Conservation (phyloP, 1,284 basidiomycete genomes). For the Irpex lacteus region DNA sequence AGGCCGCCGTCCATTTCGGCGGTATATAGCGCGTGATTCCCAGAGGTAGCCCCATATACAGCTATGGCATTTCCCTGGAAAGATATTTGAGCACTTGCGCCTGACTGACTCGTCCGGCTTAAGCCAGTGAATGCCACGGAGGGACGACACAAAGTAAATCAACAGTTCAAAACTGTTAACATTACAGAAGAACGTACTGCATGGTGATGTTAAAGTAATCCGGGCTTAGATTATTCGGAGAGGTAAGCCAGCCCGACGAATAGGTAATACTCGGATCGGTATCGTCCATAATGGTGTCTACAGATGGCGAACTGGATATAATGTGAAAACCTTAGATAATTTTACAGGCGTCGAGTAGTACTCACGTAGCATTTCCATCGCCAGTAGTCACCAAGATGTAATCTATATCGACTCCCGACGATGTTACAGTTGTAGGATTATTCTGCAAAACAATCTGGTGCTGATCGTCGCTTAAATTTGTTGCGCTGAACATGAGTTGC, state of each 20-base stretch:
- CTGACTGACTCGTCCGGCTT: conserved; percentile 3
- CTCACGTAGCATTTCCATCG: background rate
- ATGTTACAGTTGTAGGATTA: background rate
- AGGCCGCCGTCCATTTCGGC: conserved; percentile 4
- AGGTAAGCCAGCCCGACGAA: conserved; percentile 1
- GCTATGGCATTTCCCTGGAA: conserved; percentile 10
- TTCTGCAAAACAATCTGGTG: background rate
- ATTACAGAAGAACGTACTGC: conserved; percentile 8
- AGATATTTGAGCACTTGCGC: conserved; percentile 1
- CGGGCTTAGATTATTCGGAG: background rate
- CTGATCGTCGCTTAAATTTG: background rate
- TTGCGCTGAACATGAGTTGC: background rate
- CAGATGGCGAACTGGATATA: background rate
- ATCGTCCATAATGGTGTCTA: conserved; percentile 4
- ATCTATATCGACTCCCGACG: no score
- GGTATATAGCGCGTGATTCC: conserved; percentile 8
- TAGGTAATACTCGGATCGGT: conserved; percentile 1
- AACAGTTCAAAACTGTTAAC: background rate
- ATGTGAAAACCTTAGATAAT: background rate
- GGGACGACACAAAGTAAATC: background rate
- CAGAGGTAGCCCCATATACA: conserved; percentile 10
- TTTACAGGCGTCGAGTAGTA: background rate
- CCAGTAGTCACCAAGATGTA: no score
- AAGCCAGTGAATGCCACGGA: background rate
- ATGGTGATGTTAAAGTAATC: conserved; percentile 8